Percentiles rank a stretch among this genome's conserved stretches.
These are phyloP conservation scores for Talaromyces wortmannii DNA, from an alignment of 495 filamentous ascomycete genomes.

Conservation along the genomic window DNA sequence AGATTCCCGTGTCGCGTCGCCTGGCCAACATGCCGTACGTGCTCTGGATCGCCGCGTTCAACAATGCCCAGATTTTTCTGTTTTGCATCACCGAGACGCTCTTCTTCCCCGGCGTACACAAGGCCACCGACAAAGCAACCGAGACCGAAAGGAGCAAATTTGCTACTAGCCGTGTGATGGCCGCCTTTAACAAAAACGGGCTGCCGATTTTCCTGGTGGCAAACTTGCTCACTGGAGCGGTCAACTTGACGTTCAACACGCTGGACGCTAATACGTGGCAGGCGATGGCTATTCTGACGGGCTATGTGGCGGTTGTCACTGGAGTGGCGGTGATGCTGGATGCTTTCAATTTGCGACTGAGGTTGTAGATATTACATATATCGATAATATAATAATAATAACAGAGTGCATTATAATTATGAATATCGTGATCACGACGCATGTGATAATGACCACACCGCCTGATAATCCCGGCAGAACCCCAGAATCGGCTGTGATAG, in stretches of 20 bases:
- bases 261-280: constrained; percentile 53
- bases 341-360: constrained; percentile 64
- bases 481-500: too few relatives aligned
- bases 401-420: neutral
- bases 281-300: constrained; percentile 68
- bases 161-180: constrained; percentile 71
- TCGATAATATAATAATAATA: neutral
- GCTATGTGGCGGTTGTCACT: constrained; percentile 62
- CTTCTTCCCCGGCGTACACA: constrained; percentile 68
- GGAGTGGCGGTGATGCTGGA: constrained; percentile 66
- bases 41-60: constrained; percentile 86
- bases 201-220: constrained; percentile 80
- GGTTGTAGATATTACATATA: constrained; percentile 39
- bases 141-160: constrained; percentile 54
- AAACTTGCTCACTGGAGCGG: constrained; percentile 80
- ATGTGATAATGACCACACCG: too few relatives aligned
- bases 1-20: constrained; percentile 71
- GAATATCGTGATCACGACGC: too few relatives aligned
- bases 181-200: constrained; percentile 84
- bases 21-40: constrained; percentile 92
- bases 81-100: constrained; percentile 72
- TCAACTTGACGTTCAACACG: constrained; percentile 82
- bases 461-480: too few relatives aligned
- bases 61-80: constrained; percentile 66
- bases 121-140: constrained; percentile 30